Evolutionary conservation across 2,329 filamentous ascomycete species (phyloP).

Genomic region (Malbranchea zuffiana): DNA sequence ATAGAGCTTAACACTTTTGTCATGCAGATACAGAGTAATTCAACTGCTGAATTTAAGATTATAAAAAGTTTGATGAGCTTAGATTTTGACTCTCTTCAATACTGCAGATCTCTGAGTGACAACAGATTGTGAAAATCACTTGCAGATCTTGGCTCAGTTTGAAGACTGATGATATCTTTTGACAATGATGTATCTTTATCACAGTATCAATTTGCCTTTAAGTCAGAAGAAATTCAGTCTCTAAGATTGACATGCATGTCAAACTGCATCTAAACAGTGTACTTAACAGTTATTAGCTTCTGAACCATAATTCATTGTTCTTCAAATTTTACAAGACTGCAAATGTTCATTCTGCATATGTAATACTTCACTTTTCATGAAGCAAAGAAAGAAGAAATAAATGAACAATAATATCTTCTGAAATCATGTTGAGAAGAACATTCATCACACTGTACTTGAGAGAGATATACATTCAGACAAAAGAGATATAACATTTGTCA

Average conservation of each 20-base stretch:
- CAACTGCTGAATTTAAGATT: neutral
- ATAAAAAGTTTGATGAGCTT: neutral
- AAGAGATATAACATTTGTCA: slow-evolving; percentile 3
- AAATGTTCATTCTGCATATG: slow-evolving; percentile 15
- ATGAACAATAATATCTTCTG: slow-evolving; percentile 14
- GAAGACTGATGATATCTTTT: neutral
- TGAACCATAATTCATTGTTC: no score
- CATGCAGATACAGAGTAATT: neutral
- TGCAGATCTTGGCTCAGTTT: neutral
- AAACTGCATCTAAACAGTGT: no score
- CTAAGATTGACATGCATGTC: no score
- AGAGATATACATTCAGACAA: slow-evolving; percentile 9
- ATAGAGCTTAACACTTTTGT: slow-evolving; percentile 3
- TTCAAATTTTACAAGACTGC: slow-evolving; percentile 6
- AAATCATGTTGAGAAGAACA: slow-evolving; percentile 15
- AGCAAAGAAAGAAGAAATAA: slow-evolving; percentile 11
- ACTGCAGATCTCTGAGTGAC: slow-evolving; percentile 1
- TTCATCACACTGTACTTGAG: slow-evolving; percentile 13
- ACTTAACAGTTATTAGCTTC: no score
- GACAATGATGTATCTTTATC: neutral
- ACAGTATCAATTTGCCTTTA: neutral
- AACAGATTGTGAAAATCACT: neutral
- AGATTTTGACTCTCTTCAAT: neutral
- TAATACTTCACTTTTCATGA: slow-evolving; percentile 7
- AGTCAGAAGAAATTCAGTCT: neutral